Base-by-base conservation (phyloP, 768 basidiomycete species). In the Mycena capillaripes region DNA sequence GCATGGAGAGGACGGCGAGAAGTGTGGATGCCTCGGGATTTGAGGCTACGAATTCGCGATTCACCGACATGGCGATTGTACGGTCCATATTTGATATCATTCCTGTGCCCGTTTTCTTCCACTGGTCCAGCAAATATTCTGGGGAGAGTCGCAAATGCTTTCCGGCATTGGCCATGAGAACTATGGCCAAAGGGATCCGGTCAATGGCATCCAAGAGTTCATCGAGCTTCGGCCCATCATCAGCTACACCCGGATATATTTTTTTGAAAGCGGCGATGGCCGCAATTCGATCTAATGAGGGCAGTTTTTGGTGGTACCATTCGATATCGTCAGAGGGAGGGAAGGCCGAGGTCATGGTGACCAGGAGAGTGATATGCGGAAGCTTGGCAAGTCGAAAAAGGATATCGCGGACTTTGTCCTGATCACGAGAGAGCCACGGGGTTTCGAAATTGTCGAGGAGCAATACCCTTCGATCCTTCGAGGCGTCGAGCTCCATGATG, bases 151-250 rank as follows among this genome's bases (percentile, higher is more conserved):
- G 21, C 23, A 32, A 29, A 57, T 27, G 53, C 61, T 70, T 67
- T 16, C 71, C 76, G 19, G 70, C 66, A 40, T 76, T 77, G 5
- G 84, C 84, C 76, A 84, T 77, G 9, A 85, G 76, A 25, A 77
- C 80, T 32, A 85, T 73, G 5, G 82, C 83, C 42, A 81, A 71
- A 48, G 84, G 83, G 61, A 83, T 75, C 62, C 77, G 61, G 27
- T 77, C 82, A 34, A 85, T 58, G 7, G 66, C 67, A 2, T 71
- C 56, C 34, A 82, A 62, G 40, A 69, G 42, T 11, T 61, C 27
- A 23, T 62, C 29, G 14, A 69, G 68, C 42, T 62, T 66, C 1
- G 83, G 71, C 3, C 50, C 58, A 55, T 75, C 29, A 17, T 42
- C 56, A 1, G 66, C 77, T 46, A 68, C 44, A 53, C 50, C 61